Base-by-base conservation (phyloP, 352 stramenopile species). In the Hyaloperonospora arabidopsidis region DNA sequence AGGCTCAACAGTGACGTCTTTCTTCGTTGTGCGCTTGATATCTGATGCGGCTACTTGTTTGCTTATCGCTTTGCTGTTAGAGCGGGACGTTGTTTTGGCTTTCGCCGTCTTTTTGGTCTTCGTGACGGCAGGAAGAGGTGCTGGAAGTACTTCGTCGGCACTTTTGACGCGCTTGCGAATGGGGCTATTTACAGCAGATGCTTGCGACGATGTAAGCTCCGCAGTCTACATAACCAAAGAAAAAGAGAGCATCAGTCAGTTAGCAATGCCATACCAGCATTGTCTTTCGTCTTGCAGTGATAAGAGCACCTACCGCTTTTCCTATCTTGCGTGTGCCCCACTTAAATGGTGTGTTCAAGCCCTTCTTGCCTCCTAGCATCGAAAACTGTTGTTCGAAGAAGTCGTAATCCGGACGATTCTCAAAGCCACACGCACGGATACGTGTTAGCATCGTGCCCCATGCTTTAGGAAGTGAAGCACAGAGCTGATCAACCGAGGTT, bases 401-500 rank as follows among this genome's bases (percentile, higher is more conserved):
- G 7, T 77, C 79, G 46, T 93, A 93, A 45, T 91, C 79, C 18
- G 83, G 83, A 21, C 81, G 76, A 19, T 87, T 76, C 38, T 91
- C 83, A 47, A 89, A 93, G 10, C 54, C 68, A 39, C 72, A 86
- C 1, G 46, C 60, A 25, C 79, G 80, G 12, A 84, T 81, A 8
- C 64, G 63, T 29, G 68, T 63, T n/a, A 93, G 43, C 72, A 93
- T 84, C 11, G 35, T 41, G 5, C 38, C 38, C 83, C 83, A 93
- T 43, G 81, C 70, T 22, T 29, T 39, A 17, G 83, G 67, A 1
- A 93, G 22, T 1, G 57, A 57, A 39, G 56, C 49, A 53, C 80
- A 91, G 13, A 98, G 53, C 13, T 82, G 46, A 13, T 81, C 52
- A 11, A 84, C 44, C 0, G 71, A 63, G 22, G 69, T 84, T 12